Evolutionary conservation across 805 yeast species (phyloP).

Genomic region (Wickerhamomyces silvicola): DNA sequence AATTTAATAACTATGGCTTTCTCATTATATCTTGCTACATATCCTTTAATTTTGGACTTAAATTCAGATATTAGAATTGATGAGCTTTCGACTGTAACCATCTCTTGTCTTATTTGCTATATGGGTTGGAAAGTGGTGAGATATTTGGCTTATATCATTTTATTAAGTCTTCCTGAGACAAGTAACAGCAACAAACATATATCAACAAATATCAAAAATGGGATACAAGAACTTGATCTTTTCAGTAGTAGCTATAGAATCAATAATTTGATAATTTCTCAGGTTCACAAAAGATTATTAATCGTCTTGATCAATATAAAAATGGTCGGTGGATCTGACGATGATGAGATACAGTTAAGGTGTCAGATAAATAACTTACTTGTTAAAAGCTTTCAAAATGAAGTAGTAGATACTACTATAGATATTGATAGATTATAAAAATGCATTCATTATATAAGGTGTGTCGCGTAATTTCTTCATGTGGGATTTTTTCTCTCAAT

Average conservation of each 20-base stretch:
- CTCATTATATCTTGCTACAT: slow-evolving; percentile 31
- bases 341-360: slow-evolving; percentile 55
- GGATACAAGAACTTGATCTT: slow-evolving; percentile 40
- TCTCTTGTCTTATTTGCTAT: slow-evolving; percentile 38
- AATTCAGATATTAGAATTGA: slow-evolving; percentile 26
- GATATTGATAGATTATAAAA: slow-evolving; percentile 31
- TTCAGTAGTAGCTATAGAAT: slow-evolving; percentile 46
- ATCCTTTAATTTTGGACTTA: slow-evolving; percentile 27
- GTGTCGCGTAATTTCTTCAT: no score
- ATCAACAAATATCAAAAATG: slow-evolving; percentile 34
- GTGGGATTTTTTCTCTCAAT: slow-evolving; percentile 40
- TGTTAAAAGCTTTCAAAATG: slow-evolving; percentile 25
- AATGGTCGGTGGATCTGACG: slow-evolving; percentile 67
- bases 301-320: slow-evolving; percentile 48
- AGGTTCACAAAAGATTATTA: slow-evolving; percentile 55
- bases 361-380: slow-evolving; percentile 42
- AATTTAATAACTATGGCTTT: slow-evolving; percentile 40
- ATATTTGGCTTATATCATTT: slow-evolving; percentile 43
- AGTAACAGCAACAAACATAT: slow-evolving; percentile 32
- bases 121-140: slow-evolving; percentile 49
- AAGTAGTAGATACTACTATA: slow-evolving; percentile 34
- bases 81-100: slow-evolving; percentile 39
- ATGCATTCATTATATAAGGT: neutral
- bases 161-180: slow-evolving; percentile 46
- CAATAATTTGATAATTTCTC: slow-evolving; percentile 44